These are phyloP conservation scores for Kwoniella dejecticola DNA, from an alignment of 768 basidiomycete species.

Conservation along the genomic window DNA sequence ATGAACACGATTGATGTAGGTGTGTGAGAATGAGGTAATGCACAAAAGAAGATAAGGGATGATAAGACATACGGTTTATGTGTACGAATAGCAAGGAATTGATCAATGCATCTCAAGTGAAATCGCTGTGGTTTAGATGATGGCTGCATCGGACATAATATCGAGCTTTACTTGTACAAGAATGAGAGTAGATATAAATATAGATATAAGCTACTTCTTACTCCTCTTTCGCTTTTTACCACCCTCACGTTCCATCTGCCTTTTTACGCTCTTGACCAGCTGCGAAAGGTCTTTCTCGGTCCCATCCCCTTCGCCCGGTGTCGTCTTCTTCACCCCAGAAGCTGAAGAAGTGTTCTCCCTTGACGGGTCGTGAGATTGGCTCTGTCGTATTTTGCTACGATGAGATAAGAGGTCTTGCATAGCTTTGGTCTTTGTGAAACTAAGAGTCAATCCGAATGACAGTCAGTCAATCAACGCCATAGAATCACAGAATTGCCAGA, in stretches of 20 bases:
- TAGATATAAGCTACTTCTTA: slow-evolving; percentile 12
- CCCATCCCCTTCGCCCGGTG: slow-evolving; percentile 57
- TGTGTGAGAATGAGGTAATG: too few relatives aligned
- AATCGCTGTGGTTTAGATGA: too few relatives aligned
- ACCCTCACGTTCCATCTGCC: slow-evolving; percentile 61
- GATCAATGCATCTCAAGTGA: too few relatives aligned
- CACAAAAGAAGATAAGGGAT: too few relatives aligned
- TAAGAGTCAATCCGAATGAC: slow-evolving; percentile 52
- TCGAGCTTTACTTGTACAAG: too few relatives aligned
- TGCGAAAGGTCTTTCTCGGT: slow-evolving; percentile 64
- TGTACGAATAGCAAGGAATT: too few relatives aligned
- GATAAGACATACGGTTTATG: too few relatives aligned
- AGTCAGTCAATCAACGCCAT: background rate
- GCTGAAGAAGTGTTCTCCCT: slow-evolving; percentile 5
- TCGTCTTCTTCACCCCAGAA: slow-evolving; percentile 11
- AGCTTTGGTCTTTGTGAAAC: slow-evolving; percentile 88
- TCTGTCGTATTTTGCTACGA: slow-evolving; percentile 58
- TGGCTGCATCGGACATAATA: too few relatives aligned
- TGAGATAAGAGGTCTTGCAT: slow-evolving; percentile 86
- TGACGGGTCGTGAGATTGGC: background rate
- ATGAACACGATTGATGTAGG: too few relatives aligned
- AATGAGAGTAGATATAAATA: too few relatives aligned
- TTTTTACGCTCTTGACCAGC: slow-evolving; percentile 84
- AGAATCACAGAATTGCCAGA: background rate
- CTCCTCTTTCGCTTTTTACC: slow-evolving; percentile 22